phyloP scores from a whole-genome alignment of 2,329 filamentous ascomycete species.

The Apiospora koreana region DNA sequence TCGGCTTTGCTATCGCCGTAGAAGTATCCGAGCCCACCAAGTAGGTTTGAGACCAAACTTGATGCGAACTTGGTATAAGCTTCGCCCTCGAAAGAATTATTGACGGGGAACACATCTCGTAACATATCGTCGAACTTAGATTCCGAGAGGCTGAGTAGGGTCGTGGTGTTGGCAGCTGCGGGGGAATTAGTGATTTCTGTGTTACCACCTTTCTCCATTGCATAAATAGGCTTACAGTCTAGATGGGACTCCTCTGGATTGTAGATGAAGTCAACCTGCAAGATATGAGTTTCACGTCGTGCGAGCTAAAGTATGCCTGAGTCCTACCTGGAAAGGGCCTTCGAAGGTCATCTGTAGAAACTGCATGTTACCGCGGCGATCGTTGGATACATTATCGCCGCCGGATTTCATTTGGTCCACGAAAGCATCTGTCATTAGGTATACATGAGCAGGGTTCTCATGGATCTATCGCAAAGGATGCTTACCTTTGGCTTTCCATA shows the following conservation, averaged over 20 bases:
- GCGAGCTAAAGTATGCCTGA: conserved; percentile 79
- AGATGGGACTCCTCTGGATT: conserved; percentile 67
- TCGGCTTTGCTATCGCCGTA: conserved; percentile 86
- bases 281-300: conserved; percentile 59
- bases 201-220: not conserved
- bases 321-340: conserved; percentile 87
- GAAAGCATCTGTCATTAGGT: conserved; percentile 63
- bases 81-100: conserved; percentile 71
- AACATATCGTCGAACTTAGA: conserved; percentile 73
- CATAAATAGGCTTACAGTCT: conserved; percentile 27
- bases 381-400: conserved; percentile 73
- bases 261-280: conserved; percentile 66
- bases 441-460: conserved; percentile 71
- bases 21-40: conserved; percentile 95
- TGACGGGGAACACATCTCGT: conserved; percentile 67
- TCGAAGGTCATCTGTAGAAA: conserved; percentile 89
- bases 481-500: conserved; percentile 81
- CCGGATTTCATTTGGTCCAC: conserved; percentile 44
- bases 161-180: not conserved
- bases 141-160: not conserved
- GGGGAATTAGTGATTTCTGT: not conserved
- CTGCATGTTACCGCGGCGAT: conserved; percentile 77
- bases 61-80: conserved; percentile 80
- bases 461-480: conserved; percentile 49
- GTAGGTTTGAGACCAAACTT: conserved; percentile 89